phyloP scores from a whole-genome alignment of 164 flowering plant species.

The Liquidambar formosana region DNA sequence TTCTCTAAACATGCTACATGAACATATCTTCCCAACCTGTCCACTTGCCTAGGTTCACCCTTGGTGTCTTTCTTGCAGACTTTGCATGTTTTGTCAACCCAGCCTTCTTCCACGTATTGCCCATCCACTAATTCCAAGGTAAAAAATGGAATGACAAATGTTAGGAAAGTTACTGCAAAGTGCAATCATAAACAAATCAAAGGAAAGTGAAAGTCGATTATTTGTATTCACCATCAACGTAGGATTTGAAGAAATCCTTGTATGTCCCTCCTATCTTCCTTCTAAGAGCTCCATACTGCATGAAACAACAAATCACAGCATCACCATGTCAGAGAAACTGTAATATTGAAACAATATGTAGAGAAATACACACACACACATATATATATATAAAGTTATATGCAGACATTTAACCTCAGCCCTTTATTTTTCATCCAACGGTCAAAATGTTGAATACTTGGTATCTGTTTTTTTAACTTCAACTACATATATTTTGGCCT shows the following conservation, averaged over 20 bases:
- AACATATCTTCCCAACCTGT: constrained; percentile 75
- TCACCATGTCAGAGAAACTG: too few species aligned
- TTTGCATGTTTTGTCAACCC: constrained; percentile 96
- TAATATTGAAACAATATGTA: too few species aligned
- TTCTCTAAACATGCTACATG: constrained; percentile 77
- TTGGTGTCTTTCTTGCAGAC: constrained; percentile 87
- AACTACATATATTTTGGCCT: too few species aligned
- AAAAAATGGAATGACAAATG: neutral
- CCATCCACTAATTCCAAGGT: constrained; percentile 69
- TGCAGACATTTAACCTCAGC: neutral
- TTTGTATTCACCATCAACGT: constrained; percentile 69
- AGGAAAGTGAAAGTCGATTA: too few species aligned
- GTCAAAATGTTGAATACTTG: too few species aligned
- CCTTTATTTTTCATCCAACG: too few species aligned
- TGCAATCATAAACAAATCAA: too few species aligned
- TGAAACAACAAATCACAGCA: neutral
- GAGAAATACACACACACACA: neutral
- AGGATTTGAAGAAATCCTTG: constrained; percentile 97
- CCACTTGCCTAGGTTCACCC: constrained; percentile 69
- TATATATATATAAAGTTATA: too few species aligned
- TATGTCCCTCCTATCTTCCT: constrained; percentile 97
- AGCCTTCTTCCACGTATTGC: constrained; percentile 87
- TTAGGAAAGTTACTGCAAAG: neutral
- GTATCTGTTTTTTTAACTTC: too few species aligned
- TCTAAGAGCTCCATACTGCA: constrained; percentile 93